These are phyloP conservation scores for Lepidium didymum DNA, from an alignment of 345 rosid genomes.

Conservation along the genomic window DNA sequence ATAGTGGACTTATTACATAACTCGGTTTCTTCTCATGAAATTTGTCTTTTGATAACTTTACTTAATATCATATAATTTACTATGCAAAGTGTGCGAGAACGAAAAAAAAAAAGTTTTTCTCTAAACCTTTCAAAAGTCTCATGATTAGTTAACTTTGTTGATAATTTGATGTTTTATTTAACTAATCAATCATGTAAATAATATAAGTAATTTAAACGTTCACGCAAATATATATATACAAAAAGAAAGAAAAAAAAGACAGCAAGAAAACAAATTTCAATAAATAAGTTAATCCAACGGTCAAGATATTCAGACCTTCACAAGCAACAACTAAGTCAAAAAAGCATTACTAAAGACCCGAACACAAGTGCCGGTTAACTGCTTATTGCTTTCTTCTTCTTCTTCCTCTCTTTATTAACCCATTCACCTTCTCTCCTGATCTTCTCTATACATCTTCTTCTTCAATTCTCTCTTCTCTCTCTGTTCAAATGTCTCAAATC, in stretches of 20 bases:
- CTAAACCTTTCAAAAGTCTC: neutral
- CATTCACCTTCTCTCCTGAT: slow-evolving; percentile 3
- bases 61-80: neutral
- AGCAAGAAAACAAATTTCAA: slow-evolving; percentile 13
- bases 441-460: neutral
- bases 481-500: slow-evolving; percentile 64
- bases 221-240: neutral
- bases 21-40: neutral
- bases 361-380: slow-evolving; percentile 15
- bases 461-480: neutral
- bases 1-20: neutral
- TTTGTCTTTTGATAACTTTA: neutral
- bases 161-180: slow-evolving; percentile 5
- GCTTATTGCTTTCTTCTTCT: slow-evolving; percentile 27
- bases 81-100: neutral
- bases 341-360: slow-evolving; percentile 17
- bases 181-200: slow-evolving; percentile 6
- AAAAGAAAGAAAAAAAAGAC: neutral
- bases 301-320: slow-evolving; percentile 2
- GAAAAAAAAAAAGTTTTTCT: neutral
- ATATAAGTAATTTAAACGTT: slow-evolving; percentile 10
- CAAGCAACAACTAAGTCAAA: slow-evolving; percentile 22
- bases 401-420: slow-evolving; percentile 6
- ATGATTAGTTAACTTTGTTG: neutral
- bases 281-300: slow-evolving; percentile 11